Conservation (phyloP, 495 filamentous ascomycete species). For the Xylaria sp. region DNA sequence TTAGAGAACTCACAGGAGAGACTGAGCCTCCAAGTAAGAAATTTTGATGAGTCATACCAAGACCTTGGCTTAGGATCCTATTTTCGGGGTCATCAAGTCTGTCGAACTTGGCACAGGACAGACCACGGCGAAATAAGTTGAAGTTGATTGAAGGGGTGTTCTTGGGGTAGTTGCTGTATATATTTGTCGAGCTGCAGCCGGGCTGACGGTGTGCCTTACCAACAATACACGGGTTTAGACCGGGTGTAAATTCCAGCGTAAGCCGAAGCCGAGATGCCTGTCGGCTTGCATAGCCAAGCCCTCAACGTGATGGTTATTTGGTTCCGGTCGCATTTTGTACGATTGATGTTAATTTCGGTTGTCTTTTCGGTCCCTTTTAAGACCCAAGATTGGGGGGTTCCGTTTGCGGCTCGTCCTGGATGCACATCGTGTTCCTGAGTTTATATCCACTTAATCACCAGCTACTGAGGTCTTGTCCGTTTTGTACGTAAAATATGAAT, state of each 20-base stretch:
- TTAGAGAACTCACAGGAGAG: too few relatives aligned
- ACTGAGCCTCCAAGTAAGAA: not conserved
- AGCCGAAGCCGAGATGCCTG: not conserved
- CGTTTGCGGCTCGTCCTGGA: too few relatives aligned
- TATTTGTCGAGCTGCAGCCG: not conserved
- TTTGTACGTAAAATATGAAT: too few relatives aligned
- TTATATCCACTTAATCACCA: too few relatives aligned
- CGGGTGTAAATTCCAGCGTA: not conserved
- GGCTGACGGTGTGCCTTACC: not conserved
- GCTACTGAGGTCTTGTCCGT: too few relatives aligned
- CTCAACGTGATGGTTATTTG: too few relatives aligned
- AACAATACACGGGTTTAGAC: not conserved
- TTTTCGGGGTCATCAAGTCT: not conserved
- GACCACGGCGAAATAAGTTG: not conserved
- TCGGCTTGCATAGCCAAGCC: not conserved
- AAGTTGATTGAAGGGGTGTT: not conserved
- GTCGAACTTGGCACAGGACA: not conserved
- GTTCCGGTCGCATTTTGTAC: too few relatives aligned
- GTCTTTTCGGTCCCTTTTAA: too few relatives aligned
- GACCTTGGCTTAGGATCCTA: not conserved
- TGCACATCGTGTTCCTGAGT: too few relatives aligned
- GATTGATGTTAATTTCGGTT: too few relatives aligned
- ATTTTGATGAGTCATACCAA: not conserved
- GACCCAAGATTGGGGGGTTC: too few relatives aligned
- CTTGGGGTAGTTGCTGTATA: not conserved